These are phyloP conservation scores for Collariella sp. DNA, from an alignment of 495 filamentous ascomycete species.

Conservation along the genomic window DNA sequence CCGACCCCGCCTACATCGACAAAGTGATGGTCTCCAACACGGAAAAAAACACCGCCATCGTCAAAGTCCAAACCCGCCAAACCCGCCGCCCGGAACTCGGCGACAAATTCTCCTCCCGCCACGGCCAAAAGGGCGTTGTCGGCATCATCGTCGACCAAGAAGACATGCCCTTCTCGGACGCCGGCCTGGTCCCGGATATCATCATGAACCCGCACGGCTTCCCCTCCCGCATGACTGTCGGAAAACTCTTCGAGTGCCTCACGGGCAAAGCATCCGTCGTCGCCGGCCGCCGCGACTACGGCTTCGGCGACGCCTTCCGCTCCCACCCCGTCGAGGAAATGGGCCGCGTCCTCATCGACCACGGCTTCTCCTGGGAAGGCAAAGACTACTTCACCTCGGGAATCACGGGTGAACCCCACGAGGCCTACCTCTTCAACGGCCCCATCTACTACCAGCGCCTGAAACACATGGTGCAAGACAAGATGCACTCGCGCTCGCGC, in stretches of 20 bases:
- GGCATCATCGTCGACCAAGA: conserved; percentile 93
- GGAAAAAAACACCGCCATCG: conserved; percentile 67
- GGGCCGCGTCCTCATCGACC: conserved; percentile 69
- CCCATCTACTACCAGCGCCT: conserved; percentile 99
- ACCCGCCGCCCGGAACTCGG: conserved; percentile 90
- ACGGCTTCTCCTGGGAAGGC: conserved; percentile 90
- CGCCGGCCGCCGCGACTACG: conserved; percentile 61
- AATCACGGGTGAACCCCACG: conserved; percentile 87
- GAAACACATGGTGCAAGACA: conserved; percentile 99
- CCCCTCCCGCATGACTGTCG: conserved; percentile 98
- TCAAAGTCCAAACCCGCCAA: conserved; percentile 90
- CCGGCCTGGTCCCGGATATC: conserved; percentile 85
- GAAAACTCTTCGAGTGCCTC: conserved; percentile 92
- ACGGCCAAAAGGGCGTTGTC: conserved; percentile 98
- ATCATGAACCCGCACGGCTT: conserved; percentile 99
- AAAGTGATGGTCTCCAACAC: conserved; percentile 85
- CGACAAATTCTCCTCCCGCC: conserved; percentile 96
- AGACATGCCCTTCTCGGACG: conserved; percentile 93
- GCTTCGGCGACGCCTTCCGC: conserved; percentile 90
- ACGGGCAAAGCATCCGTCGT: conserved; percentile 90
- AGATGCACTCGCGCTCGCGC: conserved; percentile 93
- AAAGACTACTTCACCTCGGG: conserved; percentile 94
- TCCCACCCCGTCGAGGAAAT: conserved; percentile 87
- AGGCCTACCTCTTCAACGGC: conserved; percentile 96
- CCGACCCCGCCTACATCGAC: conserved; percentile 82